Evolutionary conservation across 305 asterid genomes (phyloP).

Genomic region (Solanum hybrid): DNA sequence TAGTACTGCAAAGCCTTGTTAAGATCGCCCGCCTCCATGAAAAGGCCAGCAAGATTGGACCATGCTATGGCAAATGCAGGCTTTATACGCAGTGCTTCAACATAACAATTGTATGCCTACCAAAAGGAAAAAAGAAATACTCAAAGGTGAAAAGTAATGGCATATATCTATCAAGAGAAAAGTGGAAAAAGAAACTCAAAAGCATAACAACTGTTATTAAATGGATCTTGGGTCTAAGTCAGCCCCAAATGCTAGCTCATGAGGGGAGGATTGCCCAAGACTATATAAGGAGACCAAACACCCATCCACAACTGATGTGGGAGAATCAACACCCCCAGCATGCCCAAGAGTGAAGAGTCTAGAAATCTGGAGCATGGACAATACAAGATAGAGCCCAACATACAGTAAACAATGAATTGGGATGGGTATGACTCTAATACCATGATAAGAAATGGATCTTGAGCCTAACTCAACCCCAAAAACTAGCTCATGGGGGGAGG

Average conservation of each 20-base stretch:
- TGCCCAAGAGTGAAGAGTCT: background rate
- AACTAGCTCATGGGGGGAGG: background rate
- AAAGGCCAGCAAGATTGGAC: constrained; percentile 99
- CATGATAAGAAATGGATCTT: background rate
- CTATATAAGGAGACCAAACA: background rate
- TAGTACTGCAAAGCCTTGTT: constrained; percentile 90
- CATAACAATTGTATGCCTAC: constrained; percentile 86
- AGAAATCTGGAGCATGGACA: background rate
- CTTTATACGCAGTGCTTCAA: constrained; percentile 84
- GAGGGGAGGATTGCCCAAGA: background rate
- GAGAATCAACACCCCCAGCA: background rate
- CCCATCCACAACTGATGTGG: background rate
- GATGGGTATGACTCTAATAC: background rate
- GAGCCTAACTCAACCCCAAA: background rate
- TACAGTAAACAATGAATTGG: background rate
- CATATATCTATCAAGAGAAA: background rate
- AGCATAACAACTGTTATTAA: background rate
- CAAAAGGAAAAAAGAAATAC: constrained; percentile 1
- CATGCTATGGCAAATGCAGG: constrained; percentile 97
- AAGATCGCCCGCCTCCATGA: constrained; percentile 93
- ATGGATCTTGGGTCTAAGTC: background rate
- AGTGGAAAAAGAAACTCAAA: background rate
- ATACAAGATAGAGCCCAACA: background rate
- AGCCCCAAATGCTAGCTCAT: background rate
- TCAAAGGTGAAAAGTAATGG: background rate